Evolutionary conservation across 2,329 filamentous ascomycete genomes (phyloP).

Genomic region (Cytospora piceae): DNA sequence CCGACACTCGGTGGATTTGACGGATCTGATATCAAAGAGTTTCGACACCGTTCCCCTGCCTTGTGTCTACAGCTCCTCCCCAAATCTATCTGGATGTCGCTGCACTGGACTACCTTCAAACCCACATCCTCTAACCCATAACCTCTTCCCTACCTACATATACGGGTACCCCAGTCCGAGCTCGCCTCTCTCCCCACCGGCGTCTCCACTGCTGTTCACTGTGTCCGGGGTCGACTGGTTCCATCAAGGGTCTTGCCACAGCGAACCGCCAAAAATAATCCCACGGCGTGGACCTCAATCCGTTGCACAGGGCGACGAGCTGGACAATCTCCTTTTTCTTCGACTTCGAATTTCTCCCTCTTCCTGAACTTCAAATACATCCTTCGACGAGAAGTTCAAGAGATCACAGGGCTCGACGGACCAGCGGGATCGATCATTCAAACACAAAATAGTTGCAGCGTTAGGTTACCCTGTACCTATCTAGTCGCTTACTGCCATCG

Average conservation of each 20-base stretch:
- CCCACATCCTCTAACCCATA: slow-evolving; percentile 22
- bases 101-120: slow-evolving; percentile 19
- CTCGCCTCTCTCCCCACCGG: slow-evolving; percentile 11
- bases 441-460: slow-evolving; percentile 38
- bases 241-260: slow-evolving; percentile 29
- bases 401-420: slow-evolving; percentile 16
- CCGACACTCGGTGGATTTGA: slow-evolving; percentile 24
- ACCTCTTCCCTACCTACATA: slow-evolving; percentile 6
- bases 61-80: slow-evolving; percentile 16
- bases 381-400: slow-evolving; percentile 16
- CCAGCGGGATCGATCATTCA: slow-evolving; percentile 25
- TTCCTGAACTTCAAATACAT: slow-evolving; percentile 5
- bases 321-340: slow-evolving; percentile 26
- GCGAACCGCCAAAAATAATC: slow-evolving; percentile 29
- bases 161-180: slow-evolving; percentile 24
- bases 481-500: slow-evolving; percentile 26
- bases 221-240: slow-evolving; percentile 26
- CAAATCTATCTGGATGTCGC: slow-evolving; percentile 17
- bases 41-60: background rate
- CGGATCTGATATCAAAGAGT: slow-evolving; percentile 16
- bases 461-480: slow-evolving; percentile 39
- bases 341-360: slow-evolving; percentile 17
- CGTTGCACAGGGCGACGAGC: slow-evolving; percentile 31
- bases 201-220: slow-evolving; percentile 25
- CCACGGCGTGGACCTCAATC: slow-evolving; percentile 27